Conservation (phyloP, 805 yeast genomes). For the Priceomyces carsonii region DNA sequence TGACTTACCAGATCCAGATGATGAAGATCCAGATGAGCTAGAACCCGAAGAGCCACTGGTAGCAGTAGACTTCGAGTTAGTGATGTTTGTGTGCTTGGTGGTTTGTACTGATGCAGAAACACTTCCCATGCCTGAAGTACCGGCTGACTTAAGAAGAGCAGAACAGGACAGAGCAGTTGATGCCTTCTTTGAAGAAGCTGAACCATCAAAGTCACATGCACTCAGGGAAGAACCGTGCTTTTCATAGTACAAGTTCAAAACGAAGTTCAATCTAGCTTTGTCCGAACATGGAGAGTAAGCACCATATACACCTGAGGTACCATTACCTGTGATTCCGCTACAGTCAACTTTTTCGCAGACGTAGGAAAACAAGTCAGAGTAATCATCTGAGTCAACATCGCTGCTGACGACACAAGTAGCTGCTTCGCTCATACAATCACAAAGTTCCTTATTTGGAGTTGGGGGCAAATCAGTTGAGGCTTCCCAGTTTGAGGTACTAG, state of each 20-base stretch:
- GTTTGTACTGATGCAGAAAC: slow-evolving; percentile 35
- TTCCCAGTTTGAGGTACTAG: slow-evolving; percentile 55
- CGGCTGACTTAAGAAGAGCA: slow-evolving; percentile 62
- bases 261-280: slow-evolving; percentile 64
- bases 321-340: slow-evolving; percentile 60
- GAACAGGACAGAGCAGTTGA: slow-evolving; percentile 50
- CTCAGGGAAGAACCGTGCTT: slow-evolving; percentile 40
- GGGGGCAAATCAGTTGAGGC: slow-evolving; percentile 76
- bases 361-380: slow-evolving; percentile 55
- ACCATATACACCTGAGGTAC: slow-evolving; percentile 69
- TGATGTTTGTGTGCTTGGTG: slow-evolving; percentile 27
- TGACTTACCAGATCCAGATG: slow-evolving; percentile 15
- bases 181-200: slow-evolving; percentile 48
- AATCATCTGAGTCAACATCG: slow-evolving; percentile 55
- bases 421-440: slow-evolving; percentile 62
- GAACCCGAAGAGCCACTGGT: slow-evolving; percentile 25
- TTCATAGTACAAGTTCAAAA: slow-evolving; percentile 62
- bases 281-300: slow-evolving; percentile 69
- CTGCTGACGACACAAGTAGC: slow-evolving; percentile 61
- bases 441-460: slow-evolving; percentile 64
- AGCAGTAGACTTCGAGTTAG: slow-evolving; percentile 25
- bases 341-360: slow-evolving; percentile 65
- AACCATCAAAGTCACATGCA: slow-evolving; percentile 73
- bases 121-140: slow-evolving; percentile 66
- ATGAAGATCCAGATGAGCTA: slow-evolving; percentile 18